phyloP scores from a whole-genome alignment of 2,329 filamentous ascomycete genomes.

The Stachybotrys echinatus region DNA sequence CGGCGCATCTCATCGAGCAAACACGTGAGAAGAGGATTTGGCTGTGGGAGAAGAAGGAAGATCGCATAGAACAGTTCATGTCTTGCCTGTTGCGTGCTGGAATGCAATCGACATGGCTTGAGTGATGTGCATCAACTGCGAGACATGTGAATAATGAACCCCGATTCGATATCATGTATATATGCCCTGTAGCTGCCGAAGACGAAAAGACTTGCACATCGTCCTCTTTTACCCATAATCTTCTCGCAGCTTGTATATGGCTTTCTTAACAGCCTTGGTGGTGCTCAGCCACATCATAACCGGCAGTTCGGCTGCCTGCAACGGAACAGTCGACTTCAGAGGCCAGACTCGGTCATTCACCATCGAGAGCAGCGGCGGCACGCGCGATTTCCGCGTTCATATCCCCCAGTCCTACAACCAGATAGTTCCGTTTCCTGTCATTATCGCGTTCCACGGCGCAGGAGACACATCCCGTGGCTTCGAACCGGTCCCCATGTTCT shows the following conservation, averaged over 20 bases:
- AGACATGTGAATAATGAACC: too few relatives aligned
- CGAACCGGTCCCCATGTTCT: constrained; percentile 30
- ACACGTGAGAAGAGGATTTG: too few relatives aligned
- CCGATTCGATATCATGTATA: too few relatives aligned
- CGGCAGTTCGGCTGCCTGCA: not conserved
- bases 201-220: not conserved
- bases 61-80: too few relatives aligned
- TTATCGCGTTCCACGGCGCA: constrained; percentile 42
- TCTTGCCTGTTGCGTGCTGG: too few relatives aligned
- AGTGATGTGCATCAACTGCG: too few relatives aligned
- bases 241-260: not conserved
- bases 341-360: not conserved
- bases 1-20: too few relatives aligned
- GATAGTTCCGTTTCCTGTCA: constrained; percentile 20
- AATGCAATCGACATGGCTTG: too few relatives aligned
- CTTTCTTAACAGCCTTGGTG: not conserved
- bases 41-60: too few relatives aligned
- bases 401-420: too few relatives aligned
- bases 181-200: not conserved
- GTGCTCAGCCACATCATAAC: not conserved
- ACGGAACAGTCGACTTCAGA: not conserved
- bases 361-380: not conserved
- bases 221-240: not conserved
- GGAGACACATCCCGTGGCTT: constrained; percentile 25
- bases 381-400: not conserved